These are phyloP conservation scores for Ophiosphaerella korrae DNA, from an alignment of 2,329 filamentous ascomycete genomes.

Conservation along the genomic window DNA sequence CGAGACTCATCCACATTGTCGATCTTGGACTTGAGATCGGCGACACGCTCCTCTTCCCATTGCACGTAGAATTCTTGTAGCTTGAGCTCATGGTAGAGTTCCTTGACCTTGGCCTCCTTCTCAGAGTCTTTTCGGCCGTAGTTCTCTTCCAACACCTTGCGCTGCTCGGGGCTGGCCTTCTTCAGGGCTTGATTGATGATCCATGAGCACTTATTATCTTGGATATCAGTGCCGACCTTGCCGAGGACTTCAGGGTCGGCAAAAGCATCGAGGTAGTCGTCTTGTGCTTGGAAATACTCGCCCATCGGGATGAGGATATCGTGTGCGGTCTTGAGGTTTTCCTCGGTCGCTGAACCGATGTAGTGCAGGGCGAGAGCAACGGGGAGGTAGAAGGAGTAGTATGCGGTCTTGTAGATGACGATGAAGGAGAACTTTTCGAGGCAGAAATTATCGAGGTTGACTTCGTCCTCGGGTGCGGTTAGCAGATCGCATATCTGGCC, in stretches of 20 bases:
- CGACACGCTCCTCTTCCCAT: slow-evolving; percentile 86
- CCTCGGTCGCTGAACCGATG: slow-evolving; percentile 79
- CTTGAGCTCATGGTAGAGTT: slow-evolving; percentile 82
- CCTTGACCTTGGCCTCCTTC: slow-evolving; percentile 85
- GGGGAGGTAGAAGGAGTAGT: slow-evolving; percentile 98
- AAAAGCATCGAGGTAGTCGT: slow-evolving; percentile 98
- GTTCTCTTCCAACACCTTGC: slow-evolving; percentile 84
- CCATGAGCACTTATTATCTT: slow-evolving; percentile 99
- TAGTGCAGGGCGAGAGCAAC: slow-evolving; percentile 89
- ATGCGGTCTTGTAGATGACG: slow-evolving; percentile 99
- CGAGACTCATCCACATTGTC: slow-evolving; percentile 79
- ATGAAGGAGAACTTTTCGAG: slow-evolving; percentile 97
- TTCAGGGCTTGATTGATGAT: slow-evolving; percentile 91
- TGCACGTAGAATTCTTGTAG: slow-evolving; percentile 82
- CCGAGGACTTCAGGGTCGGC: slow-evolving; percentile 90
- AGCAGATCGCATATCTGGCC: slow-evolving; percentile 94
- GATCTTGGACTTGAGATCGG: slow-evolving; percentile 78
- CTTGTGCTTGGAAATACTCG: slow-evolving; percentile 99
- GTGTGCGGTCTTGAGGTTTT: slow-evolving; percentile 87
- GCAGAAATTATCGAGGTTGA: slow-evolving; percentile 94
- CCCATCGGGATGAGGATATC: slow-evolving; percentile 95
- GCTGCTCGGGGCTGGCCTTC: slow-evolving; percentile 81
- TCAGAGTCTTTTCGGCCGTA: slow-evolving; percentile 89
- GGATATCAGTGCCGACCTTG: slow-evolving; percentile 98
- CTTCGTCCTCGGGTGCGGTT: slow-evolving; percentile 91